These are phyloP conservation scores for Gracilaria domingensis DNA, from an alignment of 23 red algal genomes.

Conservation along the genomic window DNA sequence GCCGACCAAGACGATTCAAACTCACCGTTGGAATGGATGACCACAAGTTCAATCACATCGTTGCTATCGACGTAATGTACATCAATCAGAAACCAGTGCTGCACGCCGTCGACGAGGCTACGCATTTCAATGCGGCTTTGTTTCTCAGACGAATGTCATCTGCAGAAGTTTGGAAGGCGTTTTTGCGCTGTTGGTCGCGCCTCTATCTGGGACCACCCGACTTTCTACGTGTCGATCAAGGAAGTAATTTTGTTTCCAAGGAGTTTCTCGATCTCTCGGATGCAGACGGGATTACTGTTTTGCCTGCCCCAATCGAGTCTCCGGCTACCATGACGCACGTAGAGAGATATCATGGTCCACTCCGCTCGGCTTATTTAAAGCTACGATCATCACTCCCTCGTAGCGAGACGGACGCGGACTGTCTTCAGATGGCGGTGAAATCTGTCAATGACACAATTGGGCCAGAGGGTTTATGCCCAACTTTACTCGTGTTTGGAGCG, in stretches of 20 bases:
- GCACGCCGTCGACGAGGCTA: constrained; percentile 35
- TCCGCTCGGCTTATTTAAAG: constrained; percentile 11
- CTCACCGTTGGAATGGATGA: constrained; percentile 37
- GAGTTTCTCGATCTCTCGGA: not conserved
- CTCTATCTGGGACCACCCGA: too few relatives aligned
- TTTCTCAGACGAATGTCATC: not conserved
- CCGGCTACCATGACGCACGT: constrained; percentile 36
- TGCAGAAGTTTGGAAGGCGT: not conserved
- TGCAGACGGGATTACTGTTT: not conserved
- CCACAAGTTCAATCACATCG: constrained; percentile 28
- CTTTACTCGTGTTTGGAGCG: too few relatives aligned
- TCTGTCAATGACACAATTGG: too few relatives aligned
- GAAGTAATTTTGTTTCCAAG: too few relatives aligned
- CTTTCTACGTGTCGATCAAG: too few relatives aligned
- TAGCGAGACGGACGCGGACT: too few relatives aligned
- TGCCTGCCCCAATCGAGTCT: constrained; percentile 31
- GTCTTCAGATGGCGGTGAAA: too few relatives aligned
- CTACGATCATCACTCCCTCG: not conserved
- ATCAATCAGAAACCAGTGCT: constrained; percentile 4
- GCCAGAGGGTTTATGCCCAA: too few relatives aligned
- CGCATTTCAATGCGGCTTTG: too few relatives aligned
- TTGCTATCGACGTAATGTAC: constrained; percentile 39
- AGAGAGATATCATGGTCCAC: constrained; percentile 42
- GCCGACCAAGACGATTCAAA: not conserved
- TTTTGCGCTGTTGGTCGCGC: not conserved